Evolutionary conservation across 2,329 filamentous ascomycete genomes (phyloP), one percentile per base, ranked within the genome.

Genomic region (Diplodia intermedia): DNA sequence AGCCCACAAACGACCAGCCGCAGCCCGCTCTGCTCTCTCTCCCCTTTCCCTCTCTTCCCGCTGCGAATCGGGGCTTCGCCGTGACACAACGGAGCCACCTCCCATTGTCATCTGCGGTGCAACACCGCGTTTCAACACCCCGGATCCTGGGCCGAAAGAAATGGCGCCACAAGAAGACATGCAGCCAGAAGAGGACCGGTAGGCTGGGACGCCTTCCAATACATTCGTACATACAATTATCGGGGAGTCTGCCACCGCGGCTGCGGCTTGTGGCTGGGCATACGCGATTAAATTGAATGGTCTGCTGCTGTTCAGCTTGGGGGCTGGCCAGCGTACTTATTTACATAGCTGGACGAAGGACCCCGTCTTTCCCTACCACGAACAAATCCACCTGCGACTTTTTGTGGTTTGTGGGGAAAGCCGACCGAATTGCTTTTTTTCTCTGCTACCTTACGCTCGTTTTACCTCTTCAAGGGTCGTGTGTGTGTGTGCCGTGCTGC

Each of bases 141-240:
- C 40, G n/a, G 43, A 36, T n/a, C 47, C 47, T n/a, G 60, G 38
- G 23, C 23, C 23, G 23, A 26, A 26, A 26, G 8, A 29, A 57
- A 23, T 61, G 38, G 26, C 38, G 23, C 56, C 38, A 47, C 29
- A 29, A 11, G 33, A 40, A 29, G 4, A 50, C 23, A 23, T 23
- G 23, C 6, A n/a, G 23, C 29, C 43, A 11, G 33, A 40, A 29
- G 4, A 50, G 43, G 15, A 49, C 57, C 57, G 26, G 23, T 12
- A 3, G 40, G 18, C 23, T 50, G 57, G 57, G 57, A 8, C 26
- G 26, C 23, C 14, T 43, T 20, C 18, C 57, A 62, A 62, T 62
- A 62, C 57, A 23, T 49, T 33, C 57, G 40, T 49, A 62, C 57
- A 55, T 47, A 47, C 43, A 47, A 57, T 57, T 20, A 57, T 57